Evolutionary conservation across 805 yeast genomes (phyloP), one percentile per base, ranked within the genome.

Genomic region (Lipomyces japonicus): DNA sequence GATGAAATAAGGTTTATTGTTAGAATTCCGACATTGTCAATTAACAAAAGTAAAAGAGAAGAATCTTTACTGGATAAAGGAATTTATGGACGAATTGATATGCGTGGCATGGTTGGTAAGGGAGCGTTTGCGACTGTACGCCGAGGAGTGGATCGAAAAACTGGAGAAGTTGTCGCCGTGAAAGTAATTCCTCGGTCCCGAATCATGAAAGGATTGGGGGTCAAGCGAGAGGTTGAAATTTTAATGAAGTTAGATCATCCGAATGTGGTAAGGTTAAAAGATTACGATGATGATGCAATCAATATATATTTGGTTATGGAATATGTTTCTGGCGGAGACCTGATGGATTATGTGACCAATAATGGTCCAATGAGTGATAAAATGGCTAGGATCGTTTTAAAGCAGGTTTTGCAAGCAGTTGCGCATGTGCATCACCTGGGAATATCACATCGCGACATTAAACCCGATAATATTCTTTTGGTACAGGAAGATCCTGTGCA

Each of bases 121-220:
- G 98, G 98, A n/a, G 97, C 97, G 7, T 91, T 91, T 75, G 97
- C 97, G 4, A 85, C 90, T 1, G 98, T 93, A 25, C 84, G 88
- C 59, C 87, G 87, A 64, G 96, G 95, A 3, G 80, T 90, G 1
- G 93, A 89, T 62, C 76, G 97, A 54, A 68, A 79, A 4, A 81
- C 95, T 0, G 97, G 97, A 12, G 80, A 82, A 58, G 78, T 91
- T 3, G 89, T 73, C 66, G 98, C 98, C 0, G 95, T 87, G 16
- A 93, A 93, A 64, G 88, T 93, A 53, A 90, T 93, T 32, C 81
- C 84, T 47, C 81, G 90, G 61, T 74, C 87, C 48, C 87, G 88
- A 62, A 80, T 91, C 42, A 73, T 81, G 50, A 86, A 85, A 42
- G 73, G 83, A 59, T 82, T 81, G 39, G 95, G 95, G 18, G 96